Percentiles rank a stretch among this genome's conserved stretches.
Evolutionary conservation across 805 yeast species (phyloP).

Genomic region (Debaryomyces castellii): DNA sequence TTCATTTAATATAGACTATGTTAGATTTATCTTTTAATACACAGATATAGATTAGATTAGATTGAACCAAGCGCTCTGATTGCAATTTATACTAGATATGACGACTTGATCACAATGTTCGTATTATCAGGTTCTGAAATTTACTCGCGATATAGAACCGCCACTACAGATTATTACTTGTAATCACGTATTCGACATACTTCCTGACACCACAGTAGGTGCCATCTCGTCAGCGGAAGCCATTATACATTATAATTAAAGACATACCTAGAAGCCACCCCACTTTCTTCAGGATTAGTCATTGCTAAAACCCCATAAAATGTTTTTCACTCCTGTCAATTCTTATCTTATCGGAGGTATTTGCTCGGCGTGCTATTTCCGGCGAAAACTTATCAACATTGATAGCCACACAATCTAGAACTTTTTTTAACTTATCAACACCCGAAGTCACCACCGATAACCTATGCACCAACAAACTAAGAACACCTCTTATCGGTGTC

Average conservation of each 20-base stretch:
- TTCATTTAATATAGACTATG: background rate
- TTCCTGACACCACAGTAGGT: background rate
- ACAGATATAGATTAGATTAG: background rate
- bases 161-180: background rate
- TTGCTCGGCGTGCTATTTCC: background rate
- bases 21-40: background rate
- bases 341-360: background rate
- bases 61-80: background rate
- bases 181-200: background rate
- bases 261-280: background rate
- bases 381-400: background rate
- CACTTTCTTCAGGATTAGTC: background rate
- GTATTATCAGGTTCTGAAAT: background rate
- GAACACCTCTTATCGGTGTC: no score
- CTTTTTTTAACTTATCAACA: no score
- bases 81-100: background rate
- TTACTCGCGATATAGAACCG: background rate
- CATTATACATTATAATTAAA: no score
- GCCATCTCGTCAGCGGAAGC: no score
- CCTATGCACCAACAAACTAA: no score
- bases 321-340: background rate
- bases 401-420: background rate
- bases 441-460: no score
- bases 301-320: background rate
- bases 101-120: background rate